Percentiles rank a stretch among this genome's conserved stretches.
Evolutionary conservation across 345 rosid species (phyloP).

Genomic region (Populus alba): DNA sequence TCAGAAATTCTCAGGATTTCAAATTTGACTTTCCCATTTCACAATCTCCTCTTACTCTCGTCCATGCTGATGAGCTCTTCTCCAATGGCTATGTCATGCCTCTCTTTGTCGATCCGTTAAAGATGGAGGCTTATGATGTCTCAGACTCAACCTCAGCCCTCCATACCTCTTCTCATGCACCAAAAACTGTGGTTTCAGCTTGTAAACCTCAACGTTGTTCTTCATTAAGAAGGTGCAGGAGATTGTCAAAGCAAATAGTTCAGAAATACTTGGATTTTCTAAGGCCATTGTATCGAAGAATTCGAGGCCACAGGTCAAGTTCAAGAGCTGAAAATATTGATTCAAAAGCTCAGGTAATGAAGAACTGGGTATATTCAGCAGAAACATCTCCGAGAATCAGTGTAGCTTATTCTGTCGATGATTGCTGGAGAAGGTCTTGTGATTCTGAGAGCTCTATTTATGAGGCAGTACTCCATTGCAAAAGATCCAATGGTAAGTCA

Average conservation of each 20-base stretch:
- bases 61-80: conserved; percentile 86
- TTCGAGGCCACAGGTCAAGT: conserved; percentile 46
- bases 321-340: conserved; percentile 35
- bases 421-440: conserved; percentile 63
- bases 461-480: conserved; percentile 97
- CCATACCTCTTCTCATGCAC: conserved; percentile 27
- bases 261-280: conserved; percentile 70
- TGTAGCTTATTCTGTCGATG: conserved; percentile 53
- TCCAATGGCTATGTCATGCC: conserved; percentile 79
- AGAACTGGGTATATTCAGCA: conserved; percentile 50
- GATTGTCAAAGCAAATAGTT: conserved; percentile 49
- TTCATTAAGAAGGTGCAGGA: conserved; percentile 50
- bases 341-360: conserved; percentile 29
- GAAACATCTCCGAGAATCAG: conserved; percentile 72
- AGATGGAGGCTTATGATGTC: conserved; percentile 33
- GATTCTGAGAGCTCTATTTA: conserved; percentile 88
- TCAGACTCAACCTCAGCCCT: conserved; percentile 26
- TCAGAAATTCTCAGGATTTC: conserved; percentile 60
- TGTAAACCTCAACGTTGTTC: conserved; percentile 32
- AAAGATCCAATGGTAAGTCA: conserved; percentile 66
- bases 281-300: conserved; percentile 57
- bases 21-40: conserved; percentile 71
- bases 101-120: conserved; percentile 39
- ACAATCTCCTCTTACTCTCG: conserved; percentile 48
- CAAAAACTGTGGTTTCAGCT: conserved; percentile 24